These are phyloP conservation scores for Fusarium mundagurra DNA, from an alignment of 2,329 filamentous ascomycete genomes.

Conservation along the genomic window DNA sequence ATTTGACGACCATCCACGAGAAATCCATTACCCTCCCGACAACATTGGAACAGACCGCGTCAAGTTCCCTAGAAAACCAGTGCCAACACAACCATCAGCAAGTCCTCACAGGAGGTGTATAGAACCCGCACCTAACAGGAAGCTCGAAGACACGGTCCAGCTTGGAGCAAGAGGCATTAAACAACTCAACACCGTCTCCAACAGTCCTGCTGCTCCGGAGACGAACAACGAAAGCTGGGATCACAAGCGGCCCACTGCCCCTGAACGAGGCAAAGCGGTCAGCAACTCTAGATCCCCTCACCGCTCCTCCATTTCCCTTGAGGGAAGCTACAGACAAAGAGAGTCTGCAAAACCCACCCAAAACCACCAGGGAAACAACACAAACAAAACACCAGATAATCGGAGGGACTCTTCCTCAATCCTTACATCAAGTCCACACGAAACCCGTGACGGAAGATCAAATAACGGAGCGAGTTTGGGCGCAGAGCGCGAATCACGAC, in stretches of 20 bases:
- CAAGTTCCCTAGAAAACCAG: conserved; percentile 15
- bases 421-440: conserved; percentile 15
- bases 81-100: not conserved
- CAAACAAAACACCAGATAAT: conserved; percentile 24
- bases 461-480: conserved; percentile 30
- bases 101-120: not conserved
- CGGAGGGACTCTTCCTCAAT: conserved; percentile 2
- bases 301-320: not conserved
- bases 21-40: conserved; percentile 12
- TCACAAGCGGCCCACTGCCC: not conserved
- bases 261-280: conserved; percentile 5
- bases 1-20: conserved; percentile 21
- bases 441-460: conserved; percentile 5
- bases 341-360: not conserved
- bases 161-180: not conserved
- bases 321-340: not conserved
- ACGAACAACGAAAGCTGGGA: conserved; percentile 4
- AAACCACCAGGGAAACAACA: conserved; percentile 23
- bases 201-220: not conserved
- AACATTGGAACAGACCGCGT: not conserved
- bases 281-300: conserved; percentile 5
- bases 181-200: not conserved
- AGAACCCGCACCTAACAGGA: conserved; percentile 24
- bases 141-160: not conserved
- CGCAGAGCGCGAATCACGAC: conserved; percentile 34